A percentile compares a stretch with the other conserved stretches of the same genome.
These are phyloP conservation scores for Linnemannia exigua DNA, from an alignment of 192 early-diverging fungal genomes.

Conservation along the genomic window DNA sequence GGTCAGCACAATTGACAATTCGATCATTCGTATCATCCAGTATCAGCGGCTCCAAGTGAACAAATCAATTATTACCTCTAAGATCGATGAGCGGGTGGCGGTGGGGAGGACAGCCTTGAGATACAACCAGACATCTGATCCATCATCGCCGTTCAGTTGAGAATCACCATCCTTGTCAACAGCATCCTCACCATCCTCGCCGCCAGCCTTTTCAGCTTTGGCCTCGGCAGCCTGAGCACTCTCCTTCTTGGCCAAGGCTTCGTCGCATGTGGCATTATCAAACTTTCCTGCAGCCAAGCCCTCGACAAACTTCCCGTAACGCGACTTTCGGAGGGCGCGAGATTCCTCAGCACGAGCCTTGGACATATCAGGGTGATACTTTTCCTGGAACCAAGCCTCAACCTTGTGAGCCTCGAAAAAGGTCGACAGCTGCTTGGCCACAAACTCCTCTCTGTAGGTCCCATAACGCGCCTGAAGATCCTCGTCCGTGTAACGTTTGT, in stretches of 20 bases:
- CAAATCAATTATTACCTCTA: constrained; percentile 31
- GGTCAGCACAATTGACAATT: neutral
- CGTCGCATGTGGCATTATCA: constrained; percentile 66
- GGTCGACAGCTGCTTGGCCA: constrained; percentile 72
- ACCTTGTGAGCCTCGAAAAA: constrained; percentile 86
- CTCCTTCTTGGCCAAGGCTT: constrained; percentile 43
- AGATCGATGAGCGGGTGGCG: constrained; percentile 34
- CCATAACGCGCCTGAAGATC: constrained; percentile 85
- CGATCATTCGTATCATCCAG: no score
- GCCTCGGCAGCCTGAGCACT: constrained; percentile 13
- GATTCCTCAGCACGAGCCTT: constrained; percentile 65
- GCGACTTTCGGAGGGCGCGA: constrained; percentile 65
- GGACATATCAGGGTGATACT: constrained; percentile 88
- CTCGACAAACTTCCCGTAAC: constrained; percentile 70
- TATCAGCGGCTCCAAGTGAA: neutral
- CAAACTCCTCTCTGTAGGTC: constrained; percentile 87
- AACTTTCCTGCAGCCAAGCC: constrained; percentile 81
- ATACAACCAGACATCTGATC: constrained; percentile 29
- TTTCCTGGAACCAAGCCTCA: constrained; percentile 94
- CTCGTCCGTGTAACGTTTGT: constrained; percentile 77
- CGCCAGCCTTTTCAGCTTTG: constrained; percentile 36
- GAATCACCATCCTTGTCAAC: constrained; percentile 36
- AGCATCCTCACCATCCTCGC: neutral
- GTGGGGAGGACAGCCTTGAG: constrained; percentile 39
- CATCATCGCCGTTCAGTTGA: constrained; percentile 6